These are phyloP conservation scores for Zea luxurians DNA, from an alignment of 176 grass and related monocot genomes.

Conservation along the genomic window DNA sequence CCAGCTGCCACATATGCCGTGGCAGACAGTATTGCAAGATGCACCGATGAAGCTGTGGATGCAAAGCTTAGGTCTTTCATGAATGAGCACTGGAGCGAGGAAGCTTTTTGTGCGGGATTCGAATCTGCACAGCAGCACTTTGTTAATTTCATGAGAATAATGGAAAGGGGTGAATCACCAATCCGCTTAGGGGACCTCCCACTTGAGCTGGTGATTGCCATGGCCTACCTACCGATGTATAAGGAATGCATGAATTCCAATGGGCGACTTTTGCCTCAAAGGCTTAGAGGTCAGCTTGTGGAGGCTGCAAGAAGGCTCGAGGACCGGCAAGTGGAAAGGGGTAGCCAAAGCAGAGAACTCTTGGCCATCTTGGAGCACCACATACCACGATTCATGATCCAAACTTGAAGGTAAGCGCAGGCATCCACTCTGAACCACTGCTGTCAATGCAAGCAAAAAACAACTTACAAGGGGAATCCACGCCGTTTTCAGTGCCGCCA, in stretches of 20 bases:
- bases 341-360: constrained; percentile 63
- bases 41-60: constrained; percentile 59
- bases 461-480: constrained; percentile 36
- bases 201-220: constrained; percentile 62
- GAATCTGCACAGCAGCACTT: constrained; percentile 61
- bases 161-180: constrained; percentile 61
- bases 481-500: constrained; percentile 28
- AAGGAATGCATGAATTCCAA: constrained; percentile 65
- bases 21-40: constrained; percentile 75
- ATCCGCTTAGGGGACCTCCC: constrained; percentile 68
- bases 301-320: constrained; percentile 75
- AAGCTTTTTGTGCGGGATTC: constrained; percentile 59
- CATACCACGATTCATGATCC: constrained; percentile 61
- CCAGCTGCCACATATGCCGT: constrained; percentile 81
- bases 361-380: constrained; percentile 86
- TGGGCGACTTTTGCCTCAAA: constrained; percentile 74
- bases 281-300: constrained; percentile 86
- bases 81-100: constrained; percentile 80
- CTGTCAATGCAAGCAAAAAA: constrained; percentile 18
- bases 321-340: constrained; percentile 51
- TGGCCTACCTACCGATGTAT: constrained; percentile 85
- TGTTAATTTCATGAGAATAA: constrained; percentile 73
- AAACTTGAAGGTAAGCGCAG: constrained; percentile 36
- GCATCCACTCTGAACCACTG: constrained; percentile 12
- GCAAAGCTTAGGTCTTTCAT: constrained; percentile 69